phyloP scores from a whole-genome alignment of 2,329 filamentous ascomycete species.

The Alternaria triticina region DNA sequence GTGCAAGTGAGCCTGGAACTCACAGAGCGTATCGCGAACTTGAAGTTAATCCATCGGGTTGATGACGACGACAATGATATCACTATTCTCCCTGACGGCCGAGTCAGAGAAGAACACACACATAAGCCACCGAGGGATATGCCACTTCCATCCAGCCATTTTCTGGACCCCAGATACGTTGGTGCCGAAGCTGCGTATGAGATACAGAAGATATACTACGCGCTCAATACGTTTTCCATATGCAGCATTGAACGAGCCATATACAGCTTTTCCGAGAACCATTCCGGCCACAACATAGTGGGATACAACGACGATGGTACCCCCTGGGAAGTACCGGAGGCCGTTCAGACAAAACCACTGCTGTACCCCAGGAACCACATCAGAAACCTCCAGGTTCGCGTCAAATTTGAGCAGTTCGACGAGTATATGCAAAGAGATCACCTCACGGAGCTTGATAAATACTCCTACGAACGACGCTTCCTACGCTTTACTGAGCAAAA shows the following conservation, averaged over 20 bases:
- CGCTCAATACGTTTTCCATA: constrained; percentile 29
- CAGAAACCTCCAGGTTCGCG: constrained; percentile 27
- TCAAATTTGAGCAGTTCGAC: constrained; percentile 31
- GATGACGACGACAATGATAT: not conserved
- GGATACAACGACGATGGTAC: not conserved
- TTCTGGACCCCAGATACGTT: constrained; percentile 29
- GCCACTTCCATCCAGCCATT: constrained; percentile 24
- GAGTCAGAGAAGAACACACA: constrained; percentile 25
- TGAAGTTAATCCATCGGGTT: not conserved
- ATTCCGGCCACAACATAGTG: not conserved
- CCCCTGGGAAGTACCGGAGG: not conserved
- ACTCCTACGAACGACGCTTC: constrained; percentile 13
- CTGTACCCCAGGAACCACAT: constrained; percentile 19
- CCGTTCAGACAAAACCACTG: not conserved
- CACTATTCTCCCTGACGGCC: constrained; percentile 21
- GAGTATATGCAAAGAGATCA: not conserved
- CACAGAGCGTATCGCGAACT: not conserved
- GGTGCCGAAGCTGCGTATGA: constrained; percentile 17
- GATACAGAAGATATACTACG: constrained; percentile 24
- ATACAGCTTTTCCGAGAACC: constrained; percentile 10
- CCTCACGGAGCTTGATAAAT: not conserved
- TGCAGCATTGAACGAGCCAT: constrained; percentile 26
- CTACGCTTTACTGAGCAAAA: not conserved
- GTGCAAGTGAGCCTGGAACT: not conserved
- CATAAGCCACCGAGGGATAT: constrained; percentile 23